Percentiles rank a stretch among this genome's conserved stretches.
Conservation (phyloP, 2,329 filamentous ascomycete species). For the Fusarium cyanostomum region DNA sequence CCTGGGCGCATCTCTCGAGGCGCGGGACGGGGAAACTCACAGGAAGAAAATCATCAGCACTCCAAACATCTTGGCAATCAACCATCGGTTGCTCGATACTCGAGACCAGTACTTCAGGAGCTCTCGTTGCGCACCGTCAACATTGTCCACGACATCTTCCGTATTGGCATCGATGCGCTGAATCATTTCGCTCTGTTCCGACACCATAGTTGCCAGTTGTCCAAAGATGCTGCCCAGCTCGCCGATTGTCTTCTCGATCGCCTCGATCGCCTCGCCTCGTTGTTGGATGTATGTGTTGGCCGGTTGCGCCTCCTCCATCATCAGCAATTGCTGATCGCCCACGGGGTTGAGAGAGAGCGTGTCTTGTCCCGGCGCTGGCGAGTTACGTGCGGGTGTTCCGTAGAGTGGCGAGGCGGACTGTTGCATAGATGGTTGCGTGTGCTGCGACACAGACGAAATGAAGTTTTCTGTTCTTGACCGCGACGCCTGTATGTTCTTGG, state of each 20-base stretch:
- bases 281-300: slow-evolving; percentile 92
- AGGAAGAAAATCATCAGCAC: slow-evolving; percentile 95
- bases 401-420: slow-evolving; percentile 89
- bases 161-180: slow-evolving; percentile 97
- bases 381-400: slow-evolving; percentile 75
- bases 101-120: slow-evolving; percentile 96
- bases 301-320: slow-evolving; percentile 91
- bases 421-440: slow-evolving; percentile 73
- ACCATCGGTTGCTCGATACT: slow-evolving; percentile 93
- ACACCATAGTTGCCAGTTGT: slow-evolving; percentile 95
- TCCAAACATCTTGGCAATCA: slow-evolving; percentile 82
- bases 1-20: background rate
- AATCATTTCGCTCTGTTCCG: slow-evolving; percentile 97
- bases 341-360: slow-evolving; percentile 83
- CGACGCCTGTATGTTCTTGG: slow-evolving; percentile 97
- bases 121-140: slow-evolving; percentile 95
- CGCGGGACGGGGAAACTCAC: slow-evolving; percentile 50
- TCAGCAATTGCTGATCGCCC: slow-evolving; percentile 85
- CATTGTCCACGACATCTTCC: slow-evolving; percentile 97
- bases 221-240: slow-evolving; percentile 93
- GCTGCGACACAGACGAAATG: slow-evolving; percentile 86
- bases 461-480: slow-evolving; percentile 95
- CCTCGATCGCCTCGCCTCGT: slow-evolving; percentile 93
- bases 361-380: slow-evolving; percentile 74
- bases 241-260: slow-evolving; percentile 93